Conservation (phyloP, 768 basidiomycete species). For the Boletus tomentosulus region DNA sequence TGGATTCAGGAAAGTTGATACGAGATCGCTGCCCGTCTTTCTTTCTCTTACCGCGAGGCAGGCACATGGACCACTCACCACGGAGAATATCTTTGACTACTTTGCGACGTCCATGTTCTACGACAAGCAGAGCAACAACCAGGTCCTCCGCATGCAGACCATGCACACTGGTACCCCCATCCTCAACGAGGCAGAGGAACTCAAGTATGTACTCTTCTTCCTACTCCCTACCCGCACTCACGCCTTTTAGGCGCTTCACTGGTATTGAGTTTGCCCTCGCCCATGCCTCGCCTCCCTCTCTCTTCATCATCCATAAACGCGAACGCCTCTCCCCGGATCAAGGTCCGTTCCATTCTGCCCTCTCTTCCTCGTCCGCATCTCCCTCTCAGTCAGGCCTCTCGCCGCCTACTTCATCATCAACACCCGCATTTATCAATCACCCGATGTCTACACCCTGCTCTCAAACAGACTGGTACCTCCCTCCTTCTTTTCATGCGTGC, state of each 20-base stretch:
- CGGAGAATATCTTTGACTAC: conserved; percentile 84
- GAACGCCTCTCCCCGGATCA: conserved; percentile 80
- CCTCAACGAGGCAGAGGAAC: conserved; percentile 78
- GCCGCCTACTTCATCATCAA: conserved; percentile 87
- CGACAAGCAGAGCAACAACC: conserved; percentile 91
- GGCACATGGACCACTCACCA: conserved; percentile 74
- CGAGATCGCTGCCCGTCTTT: not conserved
- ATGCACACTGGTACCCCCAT: conserved; percentile 77
- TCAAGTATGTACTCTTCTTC: conserved; percentile 43
- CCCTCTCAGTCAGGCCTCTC: conserved; percentile 58
- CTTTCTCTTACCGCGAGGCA: conserved; percentile 1
- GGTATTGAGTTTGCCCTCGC: conserved; percentile 87
- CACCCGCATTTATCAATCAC: conserved; percentile 85
- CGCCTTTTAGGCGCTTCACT: conserved; percentile 62
- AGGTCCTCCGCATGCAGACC: conserved; percentile 90
- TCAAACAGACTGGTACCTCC: conserved; percentile 73
- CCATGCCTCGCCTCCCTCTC: conserved; percentile 70
- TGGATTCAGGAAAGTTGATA: conserved; percentile 65
- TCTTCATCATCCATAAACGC: conserved; percentile 89
- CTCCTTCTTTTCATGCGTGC: not conserved
- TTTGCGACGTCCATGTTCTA: conserved; percentile 91
- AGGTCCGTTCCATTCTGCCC: conserved; percentile 43
- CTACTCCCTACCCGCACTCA: conserved; percentile 3
- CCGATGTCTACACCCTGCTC: conserved; percentile 77
- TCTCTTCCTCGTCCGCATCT: not conserved